These are phyloP conservation scores for Monosporozyma yasuniensis DNA, from an alignment of 805 yeast species.

Conservation along the genomic window DNA sequence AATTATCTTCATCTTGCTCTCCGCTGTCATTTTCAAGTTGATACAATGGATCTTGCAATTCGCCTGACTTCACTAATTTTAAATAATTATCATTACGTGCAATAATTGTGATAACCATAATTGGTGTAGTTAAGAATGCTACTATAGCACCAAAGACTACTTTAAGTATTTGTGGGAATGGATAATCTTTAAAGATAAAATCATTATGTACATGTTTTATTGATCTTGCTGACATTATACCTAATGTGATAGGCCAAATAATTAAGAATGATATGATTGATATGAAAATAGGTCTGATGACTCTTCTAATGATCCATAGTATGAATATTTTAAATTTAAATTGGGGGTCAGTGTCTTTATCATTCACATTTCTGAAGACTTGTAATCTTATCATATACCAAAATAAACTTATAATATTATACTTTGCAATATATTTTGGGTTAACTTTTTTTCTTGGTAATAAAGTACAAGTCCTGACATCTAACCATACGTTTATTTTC, in stretches of 20 bases:
- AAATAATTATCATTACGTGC: constrained; percentile 11
- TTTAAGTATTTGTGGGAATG: constrained; percentile 19
- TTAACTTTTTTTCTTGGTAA: background rate
- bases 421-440: no score
- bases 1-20: background rate
- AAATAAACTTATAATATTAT: no score
- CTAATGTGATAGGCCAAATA: constrained; percentile 24
- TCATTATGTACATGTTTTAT: constrained; percentile 12
- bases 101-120: constrained; percentile 11
- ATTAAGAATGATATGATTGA: constrained; percentile 12
- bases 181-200: constrained; percentile 13
- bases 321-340: no score
- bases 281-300: constrained; percentile 11
- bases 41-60: background rate
- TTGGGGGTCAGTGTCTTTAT: background rate
- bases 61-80: background rate
- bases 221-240: constrained; percentile 19
- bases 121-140: constrained; percentile 14
- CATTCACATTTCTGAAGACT: background rate
- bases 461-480: background rate
- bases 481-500: background rate
- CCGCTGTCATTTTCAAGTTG: no score
- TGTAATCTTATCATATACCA: background rate
- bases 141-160: constrained; percentile 16
- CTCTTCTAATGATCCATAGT: constrained; percentile 13